Base-by-base conservation (phyloP, 805 yeast species). In the Starmerella tilneyi region DNA sequence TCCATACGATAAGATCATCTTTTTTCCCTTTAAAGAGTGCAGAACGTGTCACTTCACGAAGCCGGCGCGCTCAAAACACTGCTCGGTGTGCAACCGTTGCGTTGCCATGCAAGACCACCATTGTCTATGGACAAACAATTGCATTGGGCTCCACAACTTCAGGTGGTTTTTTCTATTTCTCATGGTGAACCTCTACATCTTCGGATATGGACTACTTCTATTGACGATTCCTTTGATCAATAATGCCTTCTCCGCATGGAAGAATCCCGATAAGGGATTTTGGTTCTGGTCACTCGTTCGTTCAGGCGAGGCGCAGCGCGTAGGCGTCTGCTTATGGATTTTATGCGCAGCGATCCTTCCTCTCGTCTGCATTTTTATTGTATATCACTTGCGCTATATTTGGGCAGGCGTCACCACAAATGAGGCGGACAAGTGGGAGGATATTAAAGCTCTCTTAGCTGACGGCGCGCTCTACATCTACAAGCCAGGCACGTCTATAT, bases 391-490 rank as follows among this genome's bases (percentile, higher is more conserved):
- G 21, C 57, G 68, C 26, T 69, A 74, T 50, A 63, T 81, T 2
- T 71, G 69, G 50, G 67, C 73, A 33, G 94, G 94, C 0, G 78
- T 78, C 59, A 81, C 92, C 11, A 79, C 88, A 4, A 81, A 79
- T 56, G 94, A 83, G 60, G 64, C 73, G 15, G 76, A 69, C 41
- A 83, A 83, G 57, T 83, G 94, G 94, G 73, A 65, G 16, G 75
- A 70, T 3, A 68, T 83, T 12, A 77, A 77, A 44, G 71, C 73
- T 40, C 65, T 76, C 46, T 60, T 74, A 41, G 55, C 65, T 9
- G 66, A 67, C 11, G 70, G 70, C 1, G 57, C 54, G 23, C 58
- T 77, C 7, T 64, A 55, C 36, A 38, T 38, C 3, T 47, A 52
- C 24, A 65, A 57, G 46, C 49, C 49, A 3, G 47, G 45, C 6